Base-by-base conservation (phyloP, 768 basidiomycete species). In the Rhizopogon vinicolor region DNA sequence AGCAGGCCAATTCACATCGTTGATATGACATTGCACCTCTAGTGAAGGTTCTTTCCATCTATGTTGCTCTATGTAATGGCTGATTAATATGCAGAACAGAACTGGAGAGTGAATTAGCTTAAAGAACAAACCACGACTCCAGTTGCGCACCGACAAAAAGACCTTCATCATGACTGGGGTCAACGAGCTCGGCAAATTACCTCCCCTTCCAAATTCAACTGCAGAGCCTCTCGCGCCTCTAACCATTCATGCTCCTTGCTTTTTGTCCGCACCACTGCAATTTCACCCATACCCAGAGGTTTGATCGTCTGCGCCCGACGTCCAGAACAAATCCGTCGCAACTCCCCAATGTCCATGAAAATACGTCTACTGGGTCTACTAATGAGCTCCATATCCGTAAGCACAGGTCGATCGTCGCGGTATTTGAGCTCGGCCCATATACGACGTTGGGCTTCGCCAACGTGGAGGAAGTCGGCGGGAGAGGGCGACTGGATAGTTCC, bases 401-500 rank as follows among this genome's bases (percentile, higher is more conserved):
- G 76, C 19, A 98, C 92, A 5, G 94, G 91, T 31, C 82, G 77
- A 68, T 97, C 91, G 62, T 92, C 85, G 49, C 96, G 83, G 74
- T 96, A 95, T 74, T 99, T 99, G 60, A 98, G 84, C 50, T 87
- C 84, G 2, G 91, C 91, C 93, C 96, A 97, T 71, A 98, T 90
- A 39, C 93, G 84, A 33, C 80, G 80, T 54, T 93, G 79, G 1
- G 85, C 78, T 31, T 87, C 83, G 58, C 78, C 74, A 10, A 79
- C 85, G 2, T 65, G 59, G 54, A 75, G 63, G 68, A 94, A 98
- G 12, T 75, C 76, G 4, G 64, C 58, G 0, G 94, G 93, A 16
- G 80, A 80, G 2, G 93, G 84, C 0, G 75, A 73, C 7, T 77
- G 71, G 56, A 82, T 70, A 33, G 90, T 89, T 3, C 93, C 93